A percentile compares a stretch with the other conserved stretches of the same genome.
Evolutionary conservation across 495 filamentous ascomycete species (phyloP).

Genomic region (Podospora fimiseda): DNA sequence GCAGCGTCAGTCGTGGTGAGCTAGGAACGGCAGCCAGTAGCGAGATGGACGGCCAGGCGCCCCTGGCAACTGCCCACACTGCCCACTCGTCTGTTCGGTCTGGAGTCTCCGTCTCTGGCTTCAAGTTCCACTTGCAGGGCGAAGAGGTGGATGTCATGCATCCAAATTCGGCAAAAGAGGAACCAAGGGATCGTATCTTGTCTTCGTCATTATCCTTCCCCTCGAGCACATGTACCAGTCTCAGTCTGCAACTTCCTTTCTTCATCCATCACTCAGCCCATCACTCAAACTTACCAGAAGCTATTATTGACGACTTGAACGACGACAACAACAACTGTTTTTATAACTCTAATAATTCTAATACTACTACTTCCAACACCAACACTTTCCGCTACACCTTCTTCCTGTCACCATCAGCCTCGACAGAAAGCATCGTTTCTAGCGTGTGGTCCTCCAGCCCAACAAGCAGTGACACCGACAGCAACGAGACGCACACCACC

Average conservation of each 20-base stretch:
- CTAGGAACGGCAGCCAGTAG: constrained; percentile 8
- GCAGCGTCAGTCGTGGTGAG: not conserved
- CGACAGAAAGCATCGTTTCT: constrained; percentile 21
- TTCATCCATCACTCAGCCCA: constrained; percentile 9
- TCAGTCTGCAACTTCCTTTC: constrained; percentile 19
- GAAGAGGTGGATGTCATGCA: not conserved
- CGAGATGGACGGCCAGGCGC: constrained; percentile 11
- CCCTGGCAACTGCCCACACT: constrained; percentile 3
- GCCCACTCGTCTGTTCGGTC: no score
- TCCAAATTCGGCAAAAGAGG: no score
- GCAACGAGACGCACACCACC: constrained; percentile 8
- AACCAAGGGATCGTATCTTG: not conserved
- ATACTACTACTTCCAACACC: constrained; percentile 5
- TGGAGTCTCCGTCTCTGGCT: no score
- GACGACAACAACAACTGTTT: not conserved
- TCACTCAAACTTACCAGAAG: constrained; percentile 3
- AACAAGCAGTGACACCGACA: constrained; percentile 4
- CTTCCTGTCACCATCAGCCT: constrained; percentile 24
- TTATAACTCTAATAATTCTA: not conserved
- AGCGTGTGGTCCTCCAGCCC: constrained; percentile 9
- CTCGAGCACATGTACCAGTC: constrained; percentile 20
- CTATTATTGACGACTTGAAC: not conserved
- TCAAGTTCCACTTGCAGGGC: constrained; percentile 2
- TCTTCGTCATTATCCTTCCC: constrained; percentile 10
- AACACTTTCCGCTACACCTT: constrained; percentile 19